Percentiles rank a stretch among this genome's conserved stretches.
phyloP scores from a whole-genome alignment of 2,329 filamentous ascomycete genomes.

The Fusarium transvaalense region DNA sequence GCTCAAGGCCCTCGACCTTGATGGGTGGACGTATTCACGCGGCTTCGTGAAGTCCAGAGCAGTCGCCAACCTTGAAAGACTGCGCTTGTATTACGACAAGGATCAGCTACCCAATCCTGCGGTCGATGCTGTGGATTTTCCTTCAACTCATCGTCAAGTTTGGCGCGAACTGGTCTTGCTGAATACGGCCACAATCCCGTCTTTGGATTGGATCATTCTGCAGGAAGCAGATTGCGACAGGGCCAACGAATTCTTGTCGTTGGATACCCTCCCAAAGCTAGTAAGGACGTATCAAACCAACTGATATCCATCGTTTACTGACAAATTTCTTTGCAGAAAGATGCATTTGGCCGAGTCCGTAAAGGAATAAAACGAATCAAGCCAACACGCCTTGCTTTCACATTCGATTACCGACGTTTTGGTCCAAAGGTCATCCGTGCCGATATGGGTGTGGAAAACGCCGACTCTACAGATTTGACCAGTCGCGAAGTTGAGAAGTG shows the following conservation, averaged over 20 bases:
- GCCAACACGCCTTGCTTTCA: background rate
- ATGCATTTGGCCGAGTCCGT: background rate
- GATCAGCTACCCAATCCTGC: background rate
- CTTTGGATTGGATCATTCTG: background rate
- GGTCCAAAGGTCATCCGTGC: background rate
- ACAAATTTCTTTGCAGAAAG: background rate
- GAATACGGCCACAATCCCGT: too few relatives aligned
- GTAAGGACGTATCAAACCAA: background rate
- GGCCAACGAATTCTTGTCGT: background rate
- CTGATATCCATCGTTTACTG: background rate
- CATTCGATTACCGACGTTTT: background rate
- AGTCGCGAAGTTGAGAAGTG: background rate
- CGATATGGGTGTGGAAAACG: background rate
- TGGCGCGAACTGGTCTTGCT: too few relatives aligned
- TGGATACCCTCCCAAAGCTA: background rate
- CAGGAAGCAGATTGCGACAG: background rate
- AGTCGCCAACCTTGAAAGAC: background rate
- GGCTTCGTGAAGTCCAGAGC: background rate
- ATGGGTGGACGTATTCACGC: background rate
- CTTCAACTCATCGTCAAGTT: background rate
- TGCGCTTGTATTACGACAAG: background rate
- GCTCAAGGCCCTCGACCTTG: background rate
- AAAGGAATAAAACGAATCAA: background rate
- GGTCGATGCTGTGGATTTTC: background rate
- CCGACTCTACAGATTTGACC: background rate